Evolutionary conservation across 2,329 filamentous ascomycete genomes (phyloP), one percentile per base, ranked within the genome.

Genomic region (Alternaria sp.): DNA sequence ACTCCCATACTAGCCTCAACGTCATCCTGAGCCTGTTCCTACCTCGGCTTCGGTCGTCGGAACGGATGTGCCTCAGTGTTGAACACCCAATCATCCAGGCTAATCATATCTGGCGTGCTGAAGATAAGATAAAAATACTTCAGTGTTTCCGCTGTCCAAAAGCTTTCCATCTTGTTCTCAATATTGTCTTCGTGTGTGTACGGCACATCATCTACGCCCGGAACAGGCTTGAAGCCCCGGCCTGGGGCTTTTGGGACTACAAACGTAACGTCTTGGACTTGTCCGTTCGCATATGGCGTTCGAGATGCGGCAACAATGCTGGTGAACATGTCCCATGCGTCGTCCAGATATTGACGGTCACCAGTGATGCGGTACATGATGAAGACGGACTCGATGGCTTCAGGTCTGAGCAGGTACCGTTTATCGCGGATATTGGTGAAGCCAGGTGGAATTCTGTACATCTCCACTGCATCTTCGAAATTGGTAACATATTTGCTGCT

Each of bases 341-440:
- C 70, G 8, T 82, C 79, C 23, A 78, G 67, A 31, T 79, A 77
- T 55, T 69, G 75, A 31, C 75, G 75, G 53, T 85, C 80, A 5
- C 84, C 85, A 0, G 85, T 87, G 58, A 86, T 83, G 37, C 85
- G 82, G 66, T 87, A 86, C 71, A 87, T 77, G 65, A 87, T 79
- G 72, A 87, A 87, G 8, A 87, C 80, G 1, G 81, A 84, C 67
- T 88, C 85, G 58, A 88, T 84, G 2, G 85, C 85, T 73, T 88
- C 85, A 0, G 85, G 82, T 3, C 81, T 75, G 2, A 83, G 74
- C 8, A 81, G 75, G 60, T 83, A 83, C 2, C 79, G 72, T 37
- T 72, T 68, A 56, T 83, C 80, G 4, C 66, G 63, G 40, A 82
- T 71, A 7, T 65, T 59, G 0, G 75, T 77, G 62, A 82, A 81